Evolutionary conservation across 257 asterid genomes (phyloP), one percentile per base, ranked within the genome.

Genomic region (Nicotiana benthamiana): DNA sequence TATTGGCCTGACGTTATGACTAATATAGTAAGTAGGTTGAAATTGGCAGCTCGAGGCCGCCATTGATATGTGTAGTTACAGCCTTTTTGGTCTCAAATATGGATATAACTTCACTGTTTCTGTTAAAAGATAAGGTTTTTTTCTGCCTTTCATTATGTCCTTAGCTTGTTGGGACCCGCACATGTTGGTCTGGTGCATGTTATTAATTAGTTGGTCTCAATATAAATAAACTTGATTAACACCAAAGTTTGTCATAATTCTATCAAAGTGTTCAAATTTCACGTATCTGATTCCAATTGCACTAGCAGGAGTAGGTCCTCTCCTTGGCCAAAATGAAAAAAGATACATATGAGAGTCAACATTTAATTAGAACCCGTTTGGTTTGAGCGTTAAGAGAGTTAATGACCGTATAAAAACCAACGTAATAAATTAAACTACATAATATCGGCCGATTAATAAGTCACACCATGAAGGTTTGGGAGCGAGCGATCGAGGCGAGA

Each of bases 41-140:
- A 86, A 85, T 76, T 81, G 88, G 88, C 93, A 89, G 93, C 89
- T 86, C 72, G 86, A 83, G 30, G 87, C 88, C 80, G 90, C 91
- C 93, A 86, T 89, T 82, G 82, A 10, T 36, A 30, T 32, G 11
- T 60, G 18, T 5, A 16, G 4, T 40, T 76, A 26, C 12, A 52
- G 63, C 12, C 53, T 77, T 30, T 77, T 77, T 77, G 80, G 66
- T 67, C 76, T 67, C 76, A 67, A 67, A 34, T 36, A 36, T 36
- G 54, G 76, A 36, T 67, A 67, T 4, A 67, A 67, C 26, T n/a
- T 36, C 3, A 18, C 28, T 4, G 51, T 18, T 34, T 75, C 40
- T n/a, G 30, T 26, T 77, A 30, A 32, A 30, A 57, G 80, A 77
- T 57, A 77, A 77, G 80, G 80, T n/a, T 57, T 75, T 36, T 54